Conservation (phyloP, 225 moss, liverwort and hornwort species). For the Bryum argenteum region DNA sequence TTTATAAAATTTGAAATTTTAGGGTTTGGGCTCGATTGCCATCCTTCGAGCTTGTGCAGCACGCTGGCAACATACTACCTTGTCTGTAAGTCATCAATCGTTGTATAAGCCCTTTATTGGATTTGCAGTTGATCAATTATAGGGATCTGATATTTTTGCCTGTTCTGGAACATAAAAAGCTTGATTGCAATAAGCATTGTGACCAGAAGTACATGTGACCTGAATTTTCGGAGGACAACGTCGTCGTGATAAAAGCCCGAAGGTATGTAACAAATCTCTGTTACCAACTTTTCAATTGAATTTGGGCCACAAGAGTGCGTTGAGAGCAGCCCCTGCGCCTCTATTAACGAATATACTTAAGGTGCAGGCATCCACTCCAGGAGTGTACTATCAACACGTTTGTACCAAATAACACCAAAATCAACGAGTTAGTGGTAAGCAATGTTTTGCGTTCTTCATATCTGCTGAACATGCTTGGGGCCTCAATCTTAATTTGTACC, state of each 20-base stretch:
- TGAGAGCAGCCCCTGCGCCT: background rate
- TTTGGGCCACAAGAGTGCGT: constrained; percentile 7
- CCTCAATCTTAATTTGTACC: background rate
- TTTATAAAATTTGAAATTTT: no score
- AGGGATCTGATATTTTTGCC: constrained; percentile 12
- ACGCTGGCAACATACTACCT: no score
- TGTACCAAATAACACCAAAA: constrained; percentile 84
- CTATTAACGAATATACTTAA: constrained; percentile 14
- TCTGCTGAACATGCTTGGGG: background rate
- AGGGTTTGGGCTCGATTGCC: no score
- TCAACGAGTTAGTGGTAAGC: constrained; percentile 60
- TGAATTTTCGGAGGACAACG: constrained; percentile 69
- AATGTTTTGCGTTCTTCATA: background rate
- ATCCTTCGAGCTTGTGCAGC: no score
- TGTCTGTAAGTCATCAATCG: no score
- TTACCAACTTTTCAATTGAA: constrained; percentile 14
- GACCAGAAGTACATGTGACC: constrained; percentile 82
- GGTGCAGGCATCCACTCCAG: constrained; percentile 89
- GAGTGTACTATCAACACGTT: constrained; percentile 87
- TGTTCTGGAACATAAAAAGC: constrained; percentile 54
- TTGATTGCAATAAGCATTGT: constrained; percentile 71
- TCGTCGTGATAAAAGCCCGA: constrained; percentile 79
- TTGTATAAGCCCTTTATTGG: no score
- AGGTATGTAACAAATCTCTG: constrained; percentile 54
- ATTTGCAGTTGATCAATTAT: no score